Evolutionary conservation across 306 rosid species (phyloP), one percentile per base, ranked within the genome.

Genomic region (Vigna mungo): DNA sequence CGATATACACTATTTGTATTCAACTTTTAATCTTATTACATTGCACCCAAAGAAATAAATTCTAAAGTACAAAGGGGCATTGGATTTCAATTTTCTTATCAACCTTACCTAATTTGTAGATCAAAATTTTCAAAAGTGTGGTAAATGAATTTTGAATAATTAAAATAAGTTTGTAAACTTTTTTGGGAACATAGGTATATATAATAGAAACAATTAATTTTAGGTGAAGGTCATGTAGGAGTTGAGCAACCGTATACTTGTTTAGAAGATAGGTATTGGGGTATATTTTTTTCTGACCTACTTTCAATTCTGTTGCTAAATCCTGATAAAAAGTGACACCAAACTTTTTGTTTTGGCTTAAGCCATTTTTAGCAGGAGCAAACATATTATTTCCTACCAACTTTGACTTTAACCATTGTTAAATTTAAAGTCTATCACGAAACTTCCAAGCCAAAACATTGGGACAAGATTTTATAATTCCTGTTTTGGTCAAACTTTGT

Each of bases 61-160:
- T 34, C 37, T 34, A 34, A 47, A 54, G 47, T 21, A 36, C 21
- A 5, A 44, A 58, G 8, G 21, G 76, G 16, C 20, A 30, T 43
- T 34, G 37, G 21, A 30, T 18, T 76, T 75, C 61, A 76, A 69
- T 44, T 39, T 77, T 82, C 82, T 47, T 7, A 77, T 75, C 82
- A 77, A 82, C 71, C 62, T 71, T n/a, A 82, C 85, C 85, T 71
- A 82, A 77, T 36, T 76, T 20, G 20, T 34, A 27, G 78, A 62
- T 63, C 12, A 54, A 54, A 52, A 51, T 39, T 81, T 25, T 69
- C 74, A 25, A 43, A 43, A 20, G 25, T 13, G 14, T 49, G 27
- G 41, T 36, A 53, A 61, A 46, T 25, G 3, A 34, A 69, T 76
- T 63, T 68, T 76, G 62, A 61, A 9, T 44, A 44, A 44, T 39